These are phyloP conservation scores for Fomitopsis pulvina DNA, from an alignment of 768 basidiomycete genomes.

Conservation along the genomic window DNA sequence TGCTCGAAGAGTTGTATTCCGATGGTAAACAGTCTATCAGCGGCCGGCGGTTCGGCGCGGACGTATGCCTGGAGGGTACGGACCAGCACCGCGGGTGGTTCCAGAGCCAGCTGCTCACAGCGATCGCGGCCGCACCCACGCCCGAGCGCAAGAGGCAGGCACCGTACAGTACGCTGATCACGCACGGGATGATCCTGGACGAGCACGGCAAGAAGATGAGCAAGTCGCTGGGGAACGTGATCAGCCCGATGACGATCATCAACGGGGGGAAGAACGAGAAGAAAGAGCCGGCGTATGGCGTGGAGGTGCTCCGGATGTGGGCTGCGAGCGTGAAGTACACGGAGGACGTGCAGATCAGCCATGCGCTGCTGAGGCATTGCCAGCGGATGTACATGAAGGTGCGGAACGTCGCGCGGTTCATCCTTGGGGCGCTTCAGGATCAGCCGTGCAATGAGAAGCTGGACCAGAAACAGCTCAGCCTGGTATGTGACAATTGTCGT, in stretches of 20 bases:
- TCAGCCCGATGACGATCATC: slow-evolving; percentile 78
- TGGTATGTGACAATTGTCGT: slow-evolving; percentile 40
- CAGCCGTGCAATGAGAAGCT: slow-evolving; percentile 30
- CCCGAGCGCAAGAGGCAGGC: slow-evolving; percentile 22
- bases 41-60: slow-evolving; percentile 46
- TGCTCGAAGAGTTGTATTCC: slow-evolving; percentile 43
- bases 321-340: slow-evolving; percentile 87
- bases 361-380: slow-evolving; percentile 66
- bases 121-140: slow-evolving; percentile 44
- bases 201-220: slow-evolving; percentile 93
- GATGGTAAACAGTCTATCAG: slow-evolving; percentile 5
- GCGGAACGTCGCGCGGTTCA: slow-evolving; percentile 80
- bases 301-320: slow-evolving; percentile 88
- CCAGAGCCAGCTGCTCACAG: slow-evolving; percentile 89
- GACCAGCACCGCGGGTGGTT: slow-evolving; percentile 99
- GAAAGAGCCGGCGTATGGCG: slow-evolving; percentile 73
- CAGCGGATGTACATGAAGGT: slow-evolving; percentile 76
- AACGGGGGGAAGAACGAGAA: slow-evolving; percentile 68
- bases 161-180: slow-evolving; percentile 79
- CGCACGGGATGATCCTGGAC: slow-evolving; percentile 96
- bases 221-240: slow-evolving; percentile 90
- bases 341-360: slow-evolving; percentile 82
- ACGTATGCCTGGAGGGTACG: slow-evolving; percentile 90
- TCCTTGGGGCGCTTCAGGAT: slow-evolving; percentile 70
- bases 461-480: slow-evolving; percentile 42